These are phyloP conservation scores for Clavispora asparagi DNA, from an alignment of 805 yeast genomes.

Conservation along the genomic window DNA sequence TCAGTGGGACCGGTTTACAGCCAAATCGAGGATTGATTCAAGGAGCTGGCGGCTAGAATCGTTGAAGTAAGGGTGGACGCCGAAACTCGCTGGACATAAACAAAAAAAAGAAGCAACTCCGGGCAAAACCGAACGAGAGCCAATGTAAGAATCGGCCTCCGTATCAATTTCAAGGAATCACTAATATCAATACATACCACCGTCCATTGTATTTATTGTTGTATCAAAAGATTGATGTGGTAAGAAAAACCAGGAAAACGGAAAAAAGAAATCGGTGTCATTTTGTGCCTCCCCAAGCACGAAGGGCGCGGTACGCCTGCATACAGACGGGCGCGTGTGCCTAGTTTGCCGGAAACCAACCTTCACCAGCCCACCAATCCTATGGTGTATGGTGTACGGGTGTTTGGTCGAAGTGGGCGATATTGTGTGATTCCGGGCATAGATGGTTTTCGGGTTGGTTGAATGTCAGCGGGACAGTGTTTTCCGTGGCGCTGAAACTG, in stretches of 20 bases:
- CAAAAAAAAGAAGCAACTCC: neutral
- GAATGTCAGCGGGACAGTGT: too few species aligned
- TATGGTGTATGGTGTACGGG: conserved; percentile 6
- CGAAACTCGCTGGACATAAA: neutral
- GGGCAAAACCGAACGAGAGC: neutral
- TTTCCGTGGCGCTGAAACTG: too few species aligned
- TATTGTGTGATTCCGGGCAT: too few species aligned
- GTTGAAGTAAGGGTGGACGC: neutral
- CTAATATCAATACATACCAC: conserved; percentile 42
- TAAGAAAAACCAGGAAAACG: conserved; percentile 17
- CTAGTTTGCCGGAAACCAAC: neutral
- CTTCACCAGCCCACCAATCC: conserved; percentile 2
- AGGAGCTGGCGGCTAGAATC: neutral
- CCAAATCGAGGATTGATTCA: neutral
- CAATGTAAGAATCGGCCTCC: neutral
- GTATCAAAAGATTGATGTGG: conserved; percentile 6
- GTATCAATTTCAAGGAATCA: neutral
- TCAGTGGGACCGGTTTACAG: neutral
- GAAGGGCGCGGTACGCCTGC: neutral
- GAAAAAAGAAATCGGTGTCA: conserved; percentile 18
- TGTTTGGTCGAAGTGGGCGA: neutral
- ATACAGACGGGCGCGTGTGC: conserved; percentile 1
- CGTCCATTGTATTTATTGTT: conserved; percentile 42
- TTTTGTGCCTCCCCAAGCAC: conserved; percentile 7
- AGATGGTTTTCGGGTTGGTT: too few species aligned